phyloP scores from a whole-genome alignment of 1,284 basidiomycete genomes.

The Rhodotorula glutinis region DNA sequence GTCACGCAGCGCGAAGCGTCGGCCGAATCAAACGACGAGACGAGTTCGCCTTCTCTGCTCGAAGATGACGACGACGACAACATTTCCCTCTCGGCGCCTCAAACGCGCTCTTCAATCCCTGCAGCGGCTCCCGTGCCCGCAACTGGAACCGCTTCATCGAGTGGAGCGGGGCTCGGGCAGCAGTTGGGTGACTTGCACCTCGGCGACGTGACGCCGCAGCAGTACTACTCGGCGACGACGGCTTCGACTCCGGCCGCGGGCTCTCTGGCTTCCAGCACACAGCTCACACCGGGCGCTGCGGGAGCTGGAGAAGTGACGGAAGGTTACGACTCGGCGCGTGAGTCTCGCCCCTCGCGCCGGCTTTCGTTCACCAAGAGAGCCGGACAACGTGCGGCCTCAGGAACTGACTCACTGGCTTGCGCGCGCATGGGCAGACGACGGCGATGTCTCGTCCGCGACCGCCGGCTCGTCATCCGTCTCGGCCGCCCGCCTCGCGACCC shows the following conservation, averaged over 20 bases:
- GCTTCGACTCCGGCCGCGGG: neutral
- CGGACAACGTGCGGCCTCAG: no score
- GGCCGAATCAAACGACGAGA: constrained; percentile 38
- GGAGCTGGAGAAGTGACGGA: neutral
- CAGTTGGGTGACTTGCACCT: neutral
- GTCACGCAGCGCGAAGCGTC: constrained; percentile 34
- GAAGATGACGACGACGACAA: constrained; percentile 10
- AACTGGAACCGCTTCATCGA: neutral
- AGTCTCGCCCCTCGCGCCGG: no score
- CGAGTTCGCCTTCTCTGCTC: constrained; percentile 12
- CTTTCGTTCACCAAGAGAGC: no score
- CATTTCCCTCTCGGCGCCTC: constrained; percentile 3
- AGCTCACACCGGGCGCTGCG: neutral
- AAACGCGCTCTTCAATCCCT: neutral
- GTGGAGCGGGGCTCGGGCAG: neutral
- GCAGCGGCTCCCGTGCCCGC: neutral
- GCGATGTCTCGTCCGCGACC: constrained; percentile 40
- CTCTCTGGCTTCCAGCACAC: no score
- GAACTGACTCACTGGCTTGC: no score
- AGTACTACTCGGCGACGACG: no score
- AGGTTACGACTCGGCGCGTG: constrained; percentile 27
- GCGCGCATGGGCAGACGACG: constrained; percentile 32
- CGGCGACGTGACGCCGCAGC: neutral
- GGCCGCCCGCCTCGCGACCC: constrained; percentile 10
- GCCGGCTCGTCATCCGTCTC: neutral